A percentile compares a stretch with the other conserved stretches of the same genome.
These are phyloP conservation scores for Rubus parviflorus DNA, from an alignment of 306 rosid genomes.

Conservation along the genomic window DNA sequence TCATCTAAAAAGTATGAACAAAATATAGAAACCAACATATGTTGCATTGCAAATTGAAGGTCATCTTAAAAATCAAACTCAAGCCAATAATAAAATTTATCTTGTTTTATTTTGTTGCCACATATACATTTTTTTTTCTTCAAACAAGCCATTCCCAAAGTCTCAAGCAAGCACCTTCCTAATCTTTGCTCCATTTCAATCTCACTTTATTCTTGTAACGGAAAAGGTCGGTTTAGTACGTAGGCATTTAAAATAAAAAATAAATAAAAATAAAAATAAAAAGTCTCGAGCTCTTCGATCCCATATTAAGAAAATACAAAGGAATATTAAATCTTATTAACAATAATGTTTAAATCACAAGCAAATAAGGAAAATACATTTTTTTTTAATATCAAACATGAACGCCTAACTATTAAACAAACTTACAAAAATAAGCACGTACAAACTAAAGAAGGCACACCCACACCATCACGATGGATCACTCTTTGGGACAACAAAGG, in stretches of 20 bases:
- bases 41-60: neutral
- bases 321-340: slow-evolving; percentile 2
- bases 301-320: neutral
- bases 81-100: neutral
- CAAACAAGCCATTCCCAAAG: neutral
- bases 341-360: slow-evolving; percentile 12
- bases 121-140: neutral
- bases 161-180: neutral
- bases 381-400: neutral
- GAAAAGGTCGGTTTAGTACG: neutral
- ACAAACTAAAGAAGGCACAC: neutral
- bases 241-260: too few species aligned
- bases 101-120: neutral
- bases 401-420: slow-evolving; percentile 6
- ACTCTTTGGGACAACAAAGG: neutral
- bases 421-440: neutral
- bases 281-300: too few species aligned
- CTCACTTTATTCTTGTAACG: neutral
- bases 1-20: too few species aligned
- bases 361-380: neutral
- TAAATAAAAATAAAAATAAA: neutral
- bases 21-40: too few species aligned
- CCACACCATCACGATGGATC: slow-evolving; percentile 23
- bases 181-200: neutral
- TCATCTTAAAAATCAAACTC: neutral